Percentiles rank a stretch among this genome's conserved stretches.
These are phyloP conservation scores for Metarhizium rileyi DNA, from an alignment of 2,329 filamentous ascomycete species.

Conservation along the genomic window DNA sequence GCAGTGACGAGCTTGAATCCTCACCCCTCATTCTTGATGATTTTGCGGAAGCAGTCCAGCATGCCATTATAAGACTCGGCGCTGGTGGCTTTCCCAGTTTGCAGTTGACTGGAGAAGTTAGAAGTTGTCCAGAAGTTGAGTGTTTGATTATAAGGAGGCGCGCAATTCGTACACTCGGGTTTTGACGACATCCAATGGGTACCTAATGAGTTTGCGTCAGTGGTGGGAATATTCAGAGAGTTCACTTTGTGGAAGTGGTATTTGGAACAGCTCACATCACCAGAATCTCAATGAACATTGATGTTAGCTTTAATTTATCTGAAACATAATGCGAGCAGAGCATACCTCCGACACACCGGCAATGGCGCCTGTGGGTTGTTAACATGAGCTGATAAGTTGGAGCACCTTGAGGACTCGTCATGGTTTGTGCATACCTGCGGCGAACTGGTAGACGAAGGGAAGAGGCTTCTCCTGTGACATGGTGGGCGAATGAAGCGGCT, in stretches of 20 bases:
- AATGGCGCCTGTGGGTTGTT: slow-evolving; percentile 57
- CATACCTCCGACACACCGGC: slow-evolving; percentile 92
- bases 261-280: slow-evolving; percentile 55
- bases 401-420: slow-evolving; percentile 4
- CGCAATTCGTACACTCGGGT: slow-evolving; percentile 70
- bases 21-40: slow-evolving; percentile 90
- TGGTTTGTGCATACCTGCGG: slow-evolving; percentile 55
- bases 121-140: slow-evolving; percentile 7
- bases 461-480: slow-evolving; percentile 67
- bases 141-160: slow-evolving; percentile 2
- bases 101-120: slow-evolving; percentile 59
- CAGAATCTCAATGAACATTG: slow-evolving; percentile 54
- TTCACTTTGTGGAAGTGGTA: neutral
- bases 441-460: slow-evolving; percentile 91
- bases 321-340: neutral
- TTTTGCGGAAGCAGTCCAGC: slow-evolving; percentile 97
- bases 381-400: slow-evolving; percentile 4
- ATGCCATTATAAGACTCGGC: slow-evolving; percentile 92
- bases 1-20: neutral
- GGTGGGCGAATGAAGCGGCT: slow-evolving; percentile 22
- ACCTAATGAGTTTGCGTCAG: slow-evolving; percentile 48
- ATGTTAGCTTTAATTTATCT: neutral
- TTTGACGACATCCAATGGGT: slow-evolving; percentile 97
- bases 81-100: slow-evolving; percentile 62
- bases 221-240: slow-evolving; percentile 4